Evolutionary conservation across 2,329 filamentous ascomycete species (phyloP).

Genomic region (Venturia carpophila): DNA sequence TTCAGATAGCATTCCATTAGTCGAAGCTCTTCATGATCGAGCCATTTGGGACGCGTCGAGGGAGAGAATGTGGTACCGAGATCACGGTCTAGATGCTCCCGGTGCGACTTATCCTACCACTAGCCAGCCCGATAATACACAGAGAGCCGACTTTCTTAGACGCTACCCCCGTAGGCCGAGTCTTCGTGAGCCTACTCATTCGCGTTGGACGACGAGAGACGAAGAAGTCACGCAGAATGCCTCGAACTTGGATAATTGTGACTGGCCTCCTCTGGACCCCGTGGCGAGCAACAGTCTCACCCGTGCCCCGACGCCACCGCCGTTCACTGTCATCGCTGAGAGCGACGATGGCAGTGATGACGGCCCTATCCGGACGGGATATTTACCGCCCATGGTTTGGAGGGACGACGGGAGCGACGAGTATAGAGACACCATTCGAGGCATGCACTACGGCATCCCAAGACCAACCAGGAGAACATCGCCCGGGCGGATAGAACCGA

Average conservation of each 20-base stretch:
- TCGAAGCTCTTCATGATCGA: slow-evolving; percentile 30
- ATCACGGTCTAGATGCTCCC: not conserved
- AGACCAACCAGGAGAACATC: slow-evolving; percentile 25
- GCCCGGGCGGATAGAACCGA: slow-evolving; percentile 31
- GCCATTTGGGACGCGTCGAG: slow-evolving; percentile 28
- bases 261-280: slow-evolving; percentile 15
- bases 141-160: not conserved
- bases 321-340: slow-evolving; percentile 35
- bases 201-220: not conserved
- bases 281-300: slow-evolving; percentile 23
- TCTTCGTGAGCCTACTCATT: not conserved
- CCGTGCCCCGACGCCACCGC: slow-evolving; percentile 32
- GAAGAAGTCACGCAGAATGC: not conserved
- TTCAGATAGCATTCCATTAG: slow-evolving; percentile 26
- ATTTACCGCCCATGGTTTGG: slow-evolving; percentile 31
- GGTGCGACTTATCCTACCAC: not conserved
- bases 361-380: slow-evolving; percentile 24
- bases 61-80: not conserved
- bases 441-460: slow-evolving; percentile 17
- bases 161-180: not conserved
- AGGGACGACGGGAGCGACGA: slow-evolving; percentile 19
- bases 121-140: not conserved
- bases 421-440: slow-evolving; percentile 13
- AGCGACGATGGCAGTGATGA: slow-evolving; percentile 21
- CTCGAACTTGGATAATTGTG: slow-evolving; percentile 9